Conservation (phyloP, 2,329 filamentous ascomycete species). For the Colletotrichum tofieldiae region DNA sequence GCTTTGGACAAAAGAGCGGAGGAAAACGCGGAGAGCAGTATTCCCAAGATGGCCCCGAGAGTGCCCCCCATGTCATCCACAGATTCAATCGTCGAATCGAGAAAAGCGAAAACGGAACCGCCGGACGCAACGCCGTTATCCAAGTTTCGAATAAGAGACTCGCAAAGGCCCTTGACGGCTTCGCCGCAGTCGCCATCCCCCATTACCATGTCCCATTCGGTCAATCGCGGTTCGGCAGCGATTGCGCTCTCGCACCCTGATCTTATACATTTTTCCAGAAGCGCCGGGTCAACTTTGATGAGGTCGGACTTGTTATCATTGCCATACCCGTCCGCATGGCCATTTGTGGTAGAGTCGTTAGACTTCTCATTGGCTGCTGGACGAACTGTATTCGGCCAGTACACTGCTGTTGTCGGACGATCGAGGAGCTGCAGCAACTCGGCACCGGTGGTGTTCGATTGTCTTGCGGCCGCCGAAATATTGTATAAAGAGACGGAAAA, state of each 20-base stretch:
- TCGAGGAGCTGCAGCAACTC: constrained; percentile 65
- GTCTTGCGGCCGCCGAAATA: constrained; percentile 55
- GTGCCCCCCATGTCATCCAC: constrained; percentile 58
- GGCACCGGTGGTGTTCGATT: constrained; percentile 44
- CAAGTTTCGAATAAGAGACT: constrained; percentile 49
- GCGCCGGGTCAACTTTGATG: constrained; percentile 47
- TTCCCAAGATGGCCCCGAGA: constrained; percentile 53
- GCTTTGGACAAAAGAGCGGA: constrained; percentile 42
- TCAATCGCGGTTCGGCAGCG: constrained; percentile 51
- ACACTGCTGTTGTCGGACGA: constrained; percentile 64
- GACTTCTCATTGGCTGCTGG: constrained; percentile 12
- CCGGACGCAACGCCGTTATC: constrained; percentile 49
- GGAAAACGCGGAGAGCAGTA: constrained; percentile 48
- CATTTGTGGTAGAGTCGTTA: not conserved
- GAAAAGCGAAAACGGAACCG: constrained; percentile 51
- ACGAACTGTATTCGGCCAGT: constrained; percentile 60
- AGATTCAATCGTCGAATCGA: constrained; percentile 49
- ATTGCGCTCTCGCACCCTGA: constrained; percentile 54
- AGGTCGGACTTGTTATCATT: not conserved
- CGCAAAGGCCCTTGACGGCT: constrained; percentile 49
- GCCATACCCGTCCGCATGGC: not conserved
- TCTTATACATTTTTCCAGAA: constrained; percentile 48
- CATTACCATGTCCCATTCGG: constrained; percentile 54
- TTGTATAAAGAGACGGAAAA: constrained; percentile 71
- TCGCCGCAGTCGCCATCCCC: constrained; percentile 53